Conservation (phyloP, 1,284 basidiomycete species). For the Apiotrichum porosum region DNA sequence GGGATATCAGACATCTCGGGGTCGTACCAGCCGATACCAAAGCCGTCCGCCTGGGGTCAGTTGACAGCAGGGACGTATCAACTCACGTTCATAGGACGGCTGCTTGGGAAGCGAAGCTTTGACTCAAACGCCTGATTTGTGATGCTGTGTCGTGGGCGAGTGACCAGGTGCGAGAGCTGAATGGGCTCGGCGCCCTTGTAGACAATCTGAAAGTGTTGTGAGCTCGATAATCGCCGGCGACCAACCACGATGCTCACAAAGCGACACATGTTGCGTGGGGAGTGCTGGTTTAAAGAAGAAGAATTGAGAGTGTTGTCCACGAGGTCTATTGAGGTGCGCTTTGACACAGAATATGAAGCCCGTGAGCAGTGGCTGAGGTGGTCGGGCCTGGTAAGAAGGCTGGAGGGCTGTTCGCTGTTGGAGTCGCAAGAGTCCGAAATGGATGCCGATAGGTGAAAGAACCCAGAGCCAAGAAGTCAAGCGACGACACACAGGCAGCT, state of each 20-base stretch:
- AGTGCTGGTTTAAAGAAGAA: no score
- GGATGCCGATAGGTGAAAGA: no score
- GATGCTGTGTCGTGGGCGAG: constrained; percentile 88
- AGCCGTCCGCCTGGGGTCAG: constrained; percentile 69
- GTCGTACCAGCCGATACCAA: constrained; percentile 77
- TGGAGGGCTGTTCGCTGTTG: no score
- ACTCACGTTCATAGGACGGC: constrained; percentile 69
- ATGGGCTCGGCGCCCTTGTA: constrained; percentile 87
- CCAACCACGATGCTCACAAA: constrained; percentile 60
- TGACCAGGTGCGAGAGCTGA: constrained; percentile 81
- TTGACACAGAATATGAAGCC: no score
- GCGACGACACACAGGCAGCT: no score
- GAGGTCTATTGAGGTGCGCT: no score
- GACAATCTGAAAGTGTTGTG: constrained; percentile 51
- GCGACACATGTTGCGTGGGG: constrained; percentile 64
- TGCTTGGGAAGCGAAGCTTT: constrained; percentile 70
- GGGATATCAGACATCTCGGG: constrained; percentile 9
- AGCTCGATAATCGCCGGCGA: no score
- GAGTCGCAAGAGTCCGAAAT: no score
- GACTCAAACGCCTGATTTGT: constrained; percentile 94
- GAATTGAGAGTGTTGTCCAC: background rate
- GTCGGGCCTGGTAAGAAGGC: no score
- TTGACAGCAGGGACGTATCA: background rate
- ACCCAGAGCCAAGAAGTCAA: no score
- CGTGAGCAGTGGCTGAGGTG: no score